These are phyloP conservation scores for Fusarium sp. DNA, from an alignment of 2,329 filamentous ascomycete species.

Conservation along the genomic window DNA sequence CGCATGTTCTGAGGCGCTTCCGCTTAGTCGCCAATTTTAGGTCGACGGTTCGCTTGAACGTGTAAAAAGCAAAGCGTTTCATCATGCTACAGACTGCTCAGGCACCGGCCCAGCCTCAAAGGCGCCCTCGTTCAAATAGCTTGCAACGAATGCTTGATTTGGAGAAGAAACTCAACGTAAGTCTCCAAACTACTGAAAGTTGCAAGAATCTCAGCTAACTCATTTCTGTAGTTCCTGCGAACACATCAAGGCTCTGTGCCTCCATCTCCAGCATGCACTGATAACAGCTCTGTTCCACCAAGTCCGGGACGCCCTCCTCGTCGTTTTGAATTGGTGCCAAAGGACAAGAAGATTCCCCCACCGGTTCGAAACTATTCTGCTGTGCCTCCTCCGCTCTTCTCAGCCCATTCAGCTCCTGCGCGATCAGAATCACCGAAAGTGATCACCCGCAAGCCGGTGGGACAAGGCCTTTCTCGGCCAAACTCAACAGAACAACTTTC, in stretches of 20 bases:
- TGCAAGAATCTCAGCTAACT: constrained; percentile 11
- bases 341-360: constrained; percentile 42
- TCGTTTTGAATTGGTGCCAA: constrained; percentile 46
- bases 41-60: constrained; percentile 29
- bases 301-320: constrained; percentile 41
- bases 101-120: constrained; percentile 28
- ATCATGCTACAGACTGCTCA: constrained; percentile 37
- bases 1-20: constrained; percentile 28
- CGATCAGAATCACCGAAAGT: constrained; percentile 29
- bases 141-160: constrained; percentile 71
- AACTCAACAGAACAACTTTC: constrained; percentile 23
- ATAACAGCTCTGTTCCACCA: constrained; percentile 36
- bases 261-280: constrained; percentile 31
- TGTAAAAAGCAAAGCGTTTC: constrained; percentile 1
- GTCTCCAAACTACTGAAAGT: constrained; percentile 23
- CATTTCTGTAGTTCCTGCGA: constrained; percentile 31
- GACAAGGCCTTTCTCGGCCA: constrained; percentile 7
- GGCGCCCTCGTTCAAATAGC: constrained; percentile 56
- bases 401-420: constrained; percentile 20
- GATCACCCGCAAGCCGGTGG: constrained; percentile 39
- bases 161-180: constrained; percentile 70
- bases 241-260: constrained; percentile 35
- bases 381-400: constrained; percentile 40
- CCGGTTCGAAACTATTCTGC: constrained; percentile 46
- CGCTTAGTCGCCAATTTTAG: constrained; percentile 18